phyloP scores from a whole-genome alignment of 2,329 filamentous ascomycete genomes.

The Colletotrichum tabaci region DNA sequence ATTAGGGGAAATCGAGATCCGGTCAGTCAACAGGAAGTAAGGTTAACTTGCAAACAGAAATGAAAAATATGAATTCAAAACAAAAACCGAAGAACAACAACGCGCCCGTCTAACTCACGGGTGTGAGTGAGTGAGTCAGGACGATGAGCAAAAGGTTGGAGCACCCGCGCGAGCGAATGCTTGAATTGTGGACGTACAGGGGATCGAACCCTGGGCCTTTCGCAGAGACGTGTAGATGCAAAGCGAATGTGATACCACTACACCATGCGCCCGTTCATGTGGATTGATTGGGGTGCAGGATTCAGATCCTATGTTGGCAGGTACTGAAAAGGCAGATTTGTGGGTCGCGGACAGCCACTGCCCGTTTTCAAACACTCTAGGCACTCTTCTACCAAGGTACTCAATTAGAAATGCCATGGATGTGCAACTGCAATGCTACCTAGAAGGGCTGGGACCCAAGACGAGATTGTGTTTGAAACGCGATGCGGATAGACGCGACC shows the following conservation, averaged over 20 bases:
- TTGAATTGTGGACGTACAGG: conserved; percentile 5
- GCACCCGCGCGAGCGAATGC: not conserved
- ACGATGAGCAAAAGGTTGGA: too few species aligned
- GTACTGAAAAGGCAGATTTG: rapidly evolving
- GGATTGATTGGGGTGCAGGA: rapidly evolving
- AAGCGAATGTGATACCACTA: conserved; percentile 25
- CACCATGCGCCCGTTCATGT: conserved; percentile 10
- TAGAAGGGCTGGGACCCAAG: too few species aligned
- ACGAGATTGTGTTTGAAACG: too few species aligned
- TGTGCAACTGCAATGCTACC: not conserved
- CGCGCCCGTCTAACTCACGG: too few species aligned
- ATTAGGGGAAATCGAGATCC: too few species aligned
- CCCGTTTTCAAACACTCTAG: not conserved
- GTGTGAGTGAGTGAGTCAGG: too few species aligned
- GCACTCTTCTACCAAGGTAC: not conserved
- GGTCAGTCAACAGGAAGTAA: too few species aligned
- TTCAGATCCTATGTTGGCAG: rapidly evolving
- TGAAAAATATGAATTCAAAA: too few species aligned
- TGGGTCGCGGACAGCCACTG: too few species aligned
- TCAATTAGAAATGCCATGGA: not conserved
- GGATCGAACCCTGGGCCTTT: conserved; percentile 27
- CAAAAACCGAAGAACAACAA: too few species aligned
- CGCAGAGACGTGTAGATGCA: conserved; percentile 16
- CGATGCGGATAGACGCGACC: too few species aligned
- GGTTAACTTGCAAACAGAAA: too few species aligned